Percentiles rank a stretch among this genome's conserved stretches.
phyloP scores from a whole-genome alignment of 2,329 filamentous ascomycete genomes.

The Fusarium fracticaudum region DNA sequence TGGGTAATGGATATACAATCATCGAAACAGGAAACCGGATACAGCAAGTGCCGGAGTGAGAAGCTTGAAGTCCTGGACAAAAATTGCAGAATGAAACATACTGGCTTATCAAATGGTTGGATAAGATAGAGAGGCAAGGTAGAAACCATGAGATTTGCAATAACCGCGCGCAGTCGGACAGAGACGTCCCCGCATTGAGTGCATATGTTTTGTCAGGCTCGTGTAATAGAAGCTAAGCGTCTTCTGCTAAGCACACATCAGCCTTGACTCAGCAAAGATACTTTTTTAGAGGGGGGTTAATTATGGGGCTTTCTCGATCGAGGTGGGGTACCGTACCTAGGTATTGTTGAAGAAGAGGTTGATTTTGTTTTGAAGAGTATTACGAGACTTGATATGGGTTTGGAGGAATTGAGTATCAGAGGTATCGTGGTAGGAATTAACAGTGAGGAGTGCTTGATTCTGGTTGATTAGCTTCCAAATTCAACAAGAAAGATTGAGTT shows the following conservation, averaged over 20 bases:
- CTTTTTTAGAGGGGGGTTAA: background rate
- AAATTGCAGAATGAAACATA: background rate
- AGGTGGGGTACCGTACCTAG: slow-evolving; percentile 2
- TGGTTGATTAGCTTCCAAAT: background rate
- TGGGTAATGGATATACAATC: slow-evolving; percentile 13
- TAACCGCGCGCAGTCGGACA: slow-evolving; percentile 29
- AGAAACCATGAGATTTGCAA: slow-evolving; percentile 2
- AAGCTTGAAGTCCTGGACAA: background rate
- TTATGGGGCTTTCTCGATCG: slow-evolving; percentile 4
- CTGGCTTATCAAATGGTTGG: slow-evolving; percentile 38
- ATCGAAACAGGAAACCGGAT: background rate
- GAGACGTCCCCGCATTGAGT: slow-evolving; percentile 9
- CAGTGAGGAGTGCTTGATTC: background rate
- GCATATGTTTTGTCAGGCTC: slow-evolving; percentile 45
- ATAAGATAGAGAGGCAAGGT: slow-evolving; percentile 31
- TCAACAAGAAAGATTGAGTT: background rate
- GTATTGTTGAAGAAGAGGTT: background rate
- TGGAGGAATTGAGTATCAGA: background rate
- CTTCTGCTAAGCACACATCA: slow-evolving; percentile 32
- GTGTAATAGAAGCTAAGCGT: slow-evolving; percentile 40
- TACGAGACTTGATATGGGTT: background rate
- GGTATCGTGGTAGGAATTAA: background rate
- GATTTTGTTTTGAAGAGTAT: background rate
- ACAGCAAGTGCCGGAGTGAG: background rate
- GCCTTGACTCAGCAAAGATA: slow-evolving; percentile 31